phyloP scores from a whole-genome alignment of 768 basidiomycete genomes.

The Mycena alexandri region DNA sequence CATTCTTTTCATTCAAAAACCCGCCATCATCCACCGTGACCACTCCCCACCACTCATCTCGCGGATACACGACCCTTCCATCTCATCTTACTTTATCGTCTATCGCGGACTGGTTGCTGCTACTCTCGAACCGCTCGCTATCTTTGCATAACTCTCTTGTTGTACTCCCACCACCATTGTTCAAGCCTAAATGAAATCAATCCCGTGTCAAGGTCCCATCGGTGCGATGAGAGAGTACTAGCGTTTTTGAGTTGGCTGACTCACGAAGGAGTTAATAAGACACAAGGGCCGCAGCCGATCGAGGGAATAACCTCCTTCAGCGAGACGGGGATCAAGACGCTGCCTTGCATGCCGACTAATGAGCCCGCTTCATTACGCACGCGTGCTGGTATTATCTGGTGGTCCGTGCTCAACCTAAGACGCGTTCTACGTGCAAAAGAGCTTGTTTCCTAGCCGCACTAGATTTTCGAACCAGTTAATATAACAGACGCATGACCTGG shows the following conservation, averaged over 20 bases:
- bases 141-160: not conserved
- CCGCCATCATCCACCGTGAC: conserved; percentile 1
- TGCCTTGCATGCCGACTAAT: conserved; percentile 5
- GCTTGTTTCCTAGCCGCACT: not conserved
- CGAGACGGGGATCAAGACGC: conserved; percentile 25
- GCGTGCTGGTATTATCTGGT: not conserved
- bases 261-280: conserved; percentile 17
- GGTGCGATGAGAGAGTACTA: not conserved
- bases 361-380: not conserved
- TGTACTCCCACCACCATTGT: conserved; percentile 8
- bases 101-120: not conserved
- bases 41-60: conserved; percentile 5
- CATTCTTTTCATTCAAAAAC: conserved; percentile 1
- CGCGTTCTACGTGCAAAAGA: not conserved
- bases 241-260: conserved; percentile 12
- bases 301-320: conserved; percentile 21
- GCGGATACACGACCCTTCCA: conserved; percentile 8
- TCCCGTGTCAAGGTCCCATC: not conserved
- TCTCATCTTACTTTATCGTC: not conserved
- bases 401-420: not conserved
- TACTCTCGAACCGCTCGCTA: not conserved
- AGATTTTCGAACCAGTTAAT: conserved; percentile 9
- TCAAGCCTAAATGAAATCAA: conserved; percentile 17
- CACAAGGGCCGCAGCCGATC: conserved; percentile 19
- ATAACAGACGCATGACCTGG: conserved; percentile 1